phyloP scores from a whole-genome alignment of 208 protist genomes.

The Crithidia mellificae region DNA sequence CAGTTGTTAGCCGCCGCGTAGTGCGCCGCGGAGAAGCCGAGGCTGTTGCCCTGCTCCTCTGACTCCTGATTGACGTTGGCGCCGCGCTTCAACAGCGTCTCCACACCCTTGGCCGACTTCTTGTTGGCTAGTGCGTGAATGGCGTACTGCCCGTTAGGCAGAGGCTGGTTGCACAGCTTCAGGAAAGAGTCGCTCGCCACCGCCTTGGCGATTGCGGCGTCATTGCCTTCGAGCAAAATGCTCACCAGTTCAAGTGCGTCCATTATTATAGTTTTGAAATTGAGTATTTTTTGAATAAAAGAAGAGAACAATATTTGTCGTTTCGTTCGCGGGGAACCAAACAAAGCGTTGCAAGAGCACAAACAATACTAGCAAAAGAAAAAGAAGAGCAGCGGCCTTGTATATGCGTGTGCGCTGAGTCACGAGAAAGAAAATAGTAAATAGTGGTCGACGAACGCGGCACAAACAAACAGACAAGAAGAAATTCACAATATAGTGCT shows the following conservation, averaged over 20 bases:
- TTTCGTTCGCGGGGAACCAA: too few relatives aligned
- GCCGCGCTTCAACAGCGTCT: conserved; percentile 46
- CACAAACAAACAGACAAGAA: too few relatives aligned
- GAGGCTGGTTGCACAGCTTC: conserved; percentile 20
- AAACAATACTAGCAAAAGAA: too few relatives aligned
- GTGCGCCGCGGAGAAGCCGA: conserved; percentile 63
- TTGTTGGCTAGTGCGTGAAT: conserved; percentile 46
- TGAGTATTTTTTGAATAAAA: neutral
- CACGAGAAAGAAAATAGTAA: too few relatives aligned
- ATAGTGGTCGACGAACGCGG: too few relatives aligned
- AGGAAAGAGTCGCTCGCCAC: conserved; percentile 14
- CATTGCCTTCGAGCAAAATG: conserved; percentile 15
- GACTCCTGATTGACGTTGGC: conserved; percentile 41
- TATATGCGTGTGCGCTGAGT: too few relatives aligned
- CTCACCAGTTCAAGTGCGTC: conserved; percentile 14
- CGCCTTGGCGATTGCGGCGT: conserved; percentile 10
- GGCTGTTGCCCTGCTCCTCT: conserved; percentile 39
- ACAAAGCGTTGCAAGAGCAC: too few relatives aligned
- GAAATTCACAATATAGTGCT: too few relatives aligned
- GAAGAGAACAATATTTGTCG: too few relatives aligned
- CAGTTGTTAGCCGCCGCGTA: conserved; percentile 46
- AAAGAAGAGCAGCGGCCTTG: too few relatives aligned
- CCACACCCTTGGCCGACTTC: conserved; percentile 24
- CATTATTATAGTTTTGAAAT: conserved; percentile 4
- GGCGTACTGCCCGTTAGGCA: conserved; percentile 50